Percentiles rank a stretch among this genome's conserved stretches.
phyloP scores from a whole-genome alignment of 1,284 basidiomycete species.

The Tremellales sp. region DNA sequence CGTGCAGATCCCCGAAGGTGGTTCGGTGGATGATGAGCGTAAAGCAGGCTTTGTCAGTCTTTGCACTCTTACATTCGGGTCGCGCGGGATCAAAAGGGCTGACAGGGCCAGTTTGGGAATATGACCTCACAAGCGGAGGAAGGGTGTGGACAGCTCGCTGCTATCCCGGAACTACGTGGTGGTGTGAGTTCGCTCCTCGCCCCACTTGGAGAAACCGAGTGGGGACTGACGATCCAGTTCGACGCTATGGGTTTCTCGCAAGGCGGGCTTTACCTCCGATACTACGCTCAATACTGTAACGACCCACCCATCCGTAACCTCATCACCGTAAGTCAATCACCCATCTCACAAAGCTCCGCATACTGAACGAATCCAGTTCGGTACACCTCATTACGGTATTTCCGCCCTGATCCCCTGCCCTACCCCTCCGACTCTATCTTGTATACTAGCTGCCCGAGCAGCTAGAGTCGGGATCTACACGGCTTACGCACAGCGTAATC shows the following conservation, averaged over 20 bases:
- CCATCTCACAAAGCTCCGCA: not conserved
- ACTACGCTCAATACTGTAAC: slow-evolving; percentile 81
- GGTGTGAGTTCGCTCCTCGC: slow-evolving; percentile 50
- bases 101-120: slow-evolving; percentile 36
- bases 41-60: slow-evolving; percentile 71
- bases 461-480: slow-evolving; percentile 73
- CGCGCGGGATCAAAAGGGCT: not conserved
- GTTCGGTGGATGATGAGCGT: slow-evolving; percentile 61
- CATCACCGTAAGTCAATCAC: slow-evolving; percentile 60
- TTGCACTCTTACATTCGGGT: not conserved
- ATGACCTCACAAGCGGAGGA: slow-evolving; percentile 31
- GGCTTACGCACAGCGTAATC: slow-evolving; percentile 72
- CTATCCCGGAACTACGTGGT: slow-evolving; percentile 62
- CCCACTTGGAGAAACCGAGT: not conserved
- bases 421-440: slow-evolving; percentile 53
- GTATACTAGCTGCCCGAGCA: slow-evolving; percentile 68
- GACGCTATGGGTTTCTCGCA: slow-evolving; percentile 92
- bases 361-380: slow-evolving; percentile 47
- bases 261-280: slow-evolving; percentile 89
- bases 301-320: slow-evolving; percentile 73
- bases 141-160: slow-evolving; percentile 57
- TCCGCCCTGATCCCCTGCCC: slow-evolving; percentile 46
- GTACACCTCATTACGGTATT: slow-evolving; percentile 47
- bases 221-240: slow-evolving; percentile 50
- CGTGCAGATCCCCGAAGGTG: slow-evolving; percentile 65